Evolutionary conservation across 2,329 filamentous ascomycete species (phyloP).

Genomic region (Aspergillus sp.): DNA sequence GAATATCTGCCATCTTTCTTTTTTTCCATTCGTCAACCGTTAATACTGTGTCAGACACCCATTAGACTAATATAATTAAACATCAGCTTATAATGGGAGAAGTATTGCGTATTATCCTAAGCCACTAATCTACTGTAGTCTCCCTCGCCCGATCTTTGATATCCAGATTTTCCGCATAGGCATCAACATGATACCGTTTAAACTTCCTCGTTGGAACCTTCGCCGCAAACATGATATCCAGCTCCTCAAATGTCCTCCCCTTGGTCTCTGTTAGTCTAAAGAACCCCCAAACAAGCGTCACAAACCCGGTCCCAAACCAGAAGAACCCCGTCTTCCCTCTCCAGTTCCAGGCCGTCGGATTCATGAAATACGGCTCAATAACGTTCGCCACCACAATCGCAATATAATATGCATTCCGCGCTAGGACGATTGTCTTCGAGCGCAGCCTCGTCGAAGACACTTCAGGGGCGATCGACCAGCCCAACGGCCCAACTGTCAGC

Average conservation of each 20-base stretch:
- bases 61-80: no score
- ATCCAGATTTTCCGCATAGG: slow-evolving; percentile 9
- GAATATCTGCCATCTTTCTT: no score
- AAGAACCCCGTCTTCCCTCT: slow-evolving; percentile 43
- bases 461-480: slow-evolving; percentile 55
- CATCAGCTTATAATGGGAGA: no score
- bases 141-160: slow-evolving; percentile 10
- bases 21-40: no score
- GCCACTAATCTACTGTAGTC: neutral
- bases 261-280: slow-evolving; percentile 42
- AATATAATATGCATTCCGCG: slow-evolving; percentile 53
- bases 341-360: slow-evolving; percentile 37
- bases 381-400: slow-evolving; percentile 49
- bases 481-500: slow-evolving; percentile 55
- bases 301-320: slow-evolving; percentile 37
- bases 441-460: slow-evolving; percentile 56
- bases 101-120: no score
- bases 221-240: slow-evolving; percentile 17
- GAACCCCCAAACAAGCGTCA: slow-evolving; percentile 39
- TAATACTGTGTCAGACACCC: no score
- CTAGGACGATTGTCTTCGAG: slow-evolving; percentile 56
- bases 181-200: slow-evolving; percentile 7
- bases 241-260: slow-evolving; percentile 15
- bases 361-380: slow-evolving; percentile 34
- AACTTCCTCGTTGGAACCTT: slow-evolving; percentile 11